A percentile compares a stretch with the other conserved stretches of the same genome.
phyloP scores from a whole-genome alignment of 495 filamentous ascomycete species.

The Penicillium pulvis region DNA sequence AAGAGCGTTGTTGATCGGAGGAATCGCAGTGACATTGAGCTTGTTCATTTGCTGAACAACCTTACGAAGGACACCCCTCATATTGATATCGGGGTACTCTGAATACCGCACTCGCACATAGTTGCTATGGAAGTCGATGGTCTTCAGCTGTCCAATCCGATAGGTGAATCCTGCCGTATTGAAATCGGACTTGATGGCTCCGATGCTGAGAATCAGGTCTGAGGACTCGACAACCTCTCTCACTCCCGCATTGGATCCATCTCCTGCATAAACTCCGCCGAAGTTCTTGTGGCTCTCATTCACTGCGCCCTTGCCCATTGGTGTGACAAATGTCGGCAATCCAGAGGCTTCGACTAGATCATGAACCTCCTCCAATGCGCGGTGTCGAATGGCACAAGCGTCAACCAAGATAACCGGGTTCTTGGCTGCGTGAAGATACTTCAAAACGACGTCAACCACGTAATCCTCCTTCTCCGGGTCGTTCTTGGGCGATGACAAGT shows the following conservation, averaged over 20 bases:
- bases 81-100: slow-evolving; percentile 79
- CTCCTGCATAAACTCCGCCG: slow-evolving; percentile 85
- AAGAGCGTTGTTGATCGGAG: slow-evolving; percentile 56
- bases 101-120: slow-evolving; percentile 76
- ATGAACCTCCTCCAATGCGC: slow-evolving; percentile 72
- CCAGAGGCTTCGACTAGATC: slow-evolving; percentile 75
- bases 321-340: slow-evolving; percentile 82
- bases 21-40: slow-evolving; percentile 50
- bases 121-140: slow-evolving; percentile 85
- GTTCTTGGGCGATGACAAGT: slow-evolving; percentile 65
- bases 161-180: slow-evolving; percentile 92
- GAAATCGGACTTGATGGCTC: slow-evolving; percentile 85
- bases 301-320: slow-evolving; percentile 90
- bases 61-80: slow-evolving; percentile 84
- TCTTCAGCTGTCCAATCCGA: slow-evolving; percentile 74
- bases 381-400: slow-evolving; percentile 86
- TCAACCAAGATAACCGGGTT: slow-evolving; percentile 84
- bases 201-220: slow-evolving; percentile 82
- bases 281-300: slow-evolving; percentile 75
- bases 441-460: slow-evolving; percentile 76
- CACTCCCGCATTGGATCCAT: slow-evolving; percentile 72
- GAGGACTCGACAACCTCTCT: slow-evolving; percentile 73
- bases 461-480: slow-evolving; percentile 77
- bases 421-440: slow-evolving; percentile 74
- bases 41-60: slow-evolving; percentile 61